These are phyloP conservation scores for Pichia sp. DNA, from an alignment of 1,139 yeast species.

Conservation along the genomic window DNA sequence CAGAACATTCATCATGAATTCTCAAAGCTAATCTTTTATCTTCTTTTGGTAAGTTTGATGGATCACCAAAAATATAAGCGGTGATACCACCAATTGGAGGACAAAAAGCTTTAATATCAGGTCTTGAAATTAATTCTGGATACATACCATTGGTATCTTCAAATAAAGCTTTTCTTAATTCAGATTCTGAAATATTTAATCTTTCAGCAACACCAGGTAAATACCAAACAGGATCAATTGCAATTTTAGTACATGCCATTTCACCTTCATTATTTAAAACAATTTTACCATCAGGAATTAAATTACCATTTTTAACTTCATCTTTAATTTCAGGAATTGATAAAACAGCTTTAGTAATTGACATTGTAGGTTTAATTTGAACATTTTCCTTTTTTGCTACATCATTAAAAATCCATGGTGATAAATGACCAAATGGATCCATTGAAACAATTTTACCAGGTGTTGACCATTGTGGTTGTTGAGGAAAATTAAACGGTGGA, in stretches of 20 bases:
- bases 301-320: conserved; percentile 44
- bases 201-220: conserved; percentile 59
- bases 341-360: conserved; percentile 56
- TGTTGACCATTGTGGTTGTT: conserved; percentile 48
- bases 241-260: conserved; percentile 52
- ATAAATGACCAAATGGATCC: conserved; percentile 58
- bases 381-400: conserved; percentile 38
- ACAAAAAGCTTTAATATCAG: conserved; percentile 52
- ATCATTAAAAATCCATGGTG: conserved; percentile 49
- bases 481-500: conserved; percentile 51
- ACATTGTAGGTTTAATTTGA: conserved; percentile 54
- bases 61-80: conserved; percentile 56
- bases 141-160: conserved; percentile 63
- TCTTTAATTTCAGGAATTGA: conserved; percentile 50
- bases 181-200: conserved; percentile 48
- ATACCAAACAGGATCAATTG: conserved; percentile 63
- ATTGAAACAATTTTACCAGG: conserved; percentile 50
- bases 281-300: conserved; percentile 49
- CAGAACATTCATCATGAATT: conserved; percentile 60
- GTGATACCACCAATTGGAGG: conserved; percentile 63
- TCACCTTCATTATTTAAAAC: conserved; percentile 53
- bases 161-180: conserved; percentile 49
- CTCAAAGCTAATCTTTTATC: conserved; percentile 45
- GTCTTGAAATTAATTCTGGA: conserved; percentile 57
- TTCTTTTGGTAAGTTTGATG: conserved; percentile 44